Base-by-base conservation (phyloP, 2,329 filamentous ascomycete species). In the Alternaria arbusti region DNA sequence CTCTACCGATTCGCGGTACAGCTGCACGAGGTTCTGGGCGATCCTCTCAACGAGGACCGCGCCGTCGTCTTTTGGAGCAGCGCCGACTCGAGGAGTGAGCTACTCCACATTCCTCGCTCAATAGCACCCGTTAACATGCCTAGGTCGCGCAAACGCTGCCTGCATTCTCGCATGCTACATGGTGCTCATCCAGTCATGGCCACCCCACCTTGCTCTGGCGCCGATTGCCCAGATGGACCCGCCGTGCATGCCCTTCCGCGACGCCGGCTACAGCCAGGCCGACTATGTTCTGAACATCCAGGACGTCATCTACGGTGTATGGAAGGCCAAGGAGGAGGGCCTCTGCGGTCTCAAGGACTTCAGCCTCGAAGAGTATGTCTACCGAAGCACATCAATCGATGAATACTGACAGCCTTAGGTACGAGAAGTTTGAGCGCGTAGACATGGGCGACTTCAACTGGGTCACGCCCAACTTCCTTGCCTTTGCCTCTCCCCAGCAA, bases 371-470 rank as follows among this genome's bases (percentile, higher is more conserved):
- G 93, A 97, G 88, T 89, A 81, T 72, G 87, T 81, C 25, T 26
- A 11, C 50, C 12, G 5, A 9, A 5, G 12, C 20, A 9, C 20
- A 1, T 10, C 12, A 8, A 4, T 10, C 10, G 5, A 36, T n/a
- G 7, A 43, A 9, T 28, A 56, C 74, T 78, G 63, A 79, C 64
- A 36, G 11, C 2, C n/a, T 15, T 61, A 89, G 87, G 65, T 99
- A 99, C 79, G 96, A 99, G 83, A 91, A 88, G 78, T 99, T 89
- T 74, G 96, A 99, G 83, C 88, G 96, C 62, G 96, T 99, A 20
- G 96, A 99, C 79, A 94, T 97, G 85, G 96, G 96, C 67, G 96
- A 99, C 83, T 99, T 99, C 90, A 99, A 99, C 87, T 99, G 96
- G 96, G 88, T 99, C 63, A 97, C 94, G 6, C 94, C 95, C 9